Base-by-base conservation (phyloP, 208 protist species). In the Herpetomonas tarakana region DNA sequence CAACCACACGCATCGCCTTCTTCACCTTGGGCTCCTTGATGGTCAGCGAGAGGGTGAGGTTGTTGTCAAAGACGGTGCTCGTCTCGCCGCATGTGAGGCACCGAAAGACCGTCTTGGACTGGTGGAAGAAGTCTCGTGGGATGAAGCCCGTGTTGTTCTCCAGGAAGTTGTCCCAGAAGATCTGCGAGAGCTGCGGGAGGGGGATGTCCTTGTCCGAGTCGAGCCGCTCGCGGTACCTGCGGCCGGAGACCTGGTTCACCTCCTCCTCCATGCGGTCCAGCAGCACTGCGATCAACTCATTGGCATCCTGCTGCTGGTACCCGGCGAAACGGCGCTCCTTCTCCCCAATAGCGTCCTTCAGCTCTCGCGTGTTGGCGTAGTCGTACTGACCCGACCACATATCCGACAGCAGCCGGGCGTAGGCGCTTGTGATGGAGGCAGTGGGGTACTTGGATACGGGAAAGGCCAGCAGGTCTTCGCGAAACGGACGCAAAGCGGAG, bases 191-290 rank as follows among this genome's bases (percentile, higher is more conserved):
- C 59, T 92, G 54, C 38, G 47, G 45, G 41, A 78, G 75, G 3
- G 91, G 74, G 52, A 96, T 76, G 31, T 53, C 61, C 28, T 70
- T 71, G 65, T 94, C 91, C 18, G 78, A 65, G 29, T 94, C 88
- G 11, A 71, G 65, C 25, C 82, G 85, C 61, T 97, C 89, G 19
- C 88, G 77, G 68, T 97, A 97, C 29, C 64, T 69, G 52, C 93
- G 88, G 26, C 71, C 71, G 12, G 68, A 65, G 24, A 92, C 74
- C 9, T 60, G 51, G 69, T 97, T 98, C 38, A 97, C 69, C 69
- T 98, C 94, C 71, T 97, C 93, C 50, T 89, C 79, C 50, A 98
- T 70, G 35, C 72, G 69, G 74, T 97, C 91, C 26, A 97, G 78
- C 6, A 97, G 67, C 4, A 92, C 79, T 27, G 95, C 86, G 46